Evolutionary conservation across 306 rosid species (phyloP).

Genomic region (Corylus americana): DNA sequence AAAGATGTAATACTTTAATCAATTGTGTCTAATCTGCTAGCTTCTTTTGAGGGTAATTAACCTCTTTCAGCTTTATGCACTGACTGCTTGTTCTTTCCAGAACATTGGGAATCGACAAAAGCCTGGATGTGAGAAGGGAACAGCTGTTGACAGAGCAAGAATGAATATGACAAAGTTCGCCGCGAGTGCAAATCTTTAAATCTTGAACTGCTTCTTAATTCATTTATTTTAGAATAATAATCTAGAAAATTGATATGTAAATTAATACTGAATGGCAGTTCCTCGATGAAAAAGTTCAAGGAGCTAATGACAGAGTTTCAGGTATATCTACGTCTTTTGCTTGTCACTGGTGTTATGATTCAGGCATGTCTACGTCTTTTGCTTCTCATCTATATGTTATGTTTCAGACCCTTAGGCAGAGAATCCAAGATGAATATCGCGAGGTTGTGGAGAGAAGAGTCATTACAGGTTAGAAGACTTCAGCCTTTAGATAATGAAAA

Average conservation of each 20-base stretch:
- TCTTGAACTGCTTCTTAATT: constrained; percentile 10
- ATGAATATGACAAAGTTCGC: constrained; percentile 90
- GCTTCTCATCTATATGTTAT: constrained; percentile 27
- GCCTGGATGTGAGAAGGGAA: constrained; percentile 95
- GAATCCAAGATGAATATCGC: constrained; percentile 97
- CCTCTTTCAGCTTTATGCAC: constrained; percentile 5
- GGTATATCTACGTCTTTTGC: constrained; percentile 40
- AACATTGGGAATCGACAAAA: constrained; percentile 75
- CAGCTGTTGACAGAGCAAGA: constrained; percentile 88
- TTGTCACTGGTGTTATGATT: constrained; percentile 30
- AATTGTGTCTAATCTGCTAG: constrained; percentile 17
- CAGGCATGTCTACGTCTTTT: constrained; percentile 51
- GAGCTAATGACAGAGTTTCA: constrained; percentile 92
- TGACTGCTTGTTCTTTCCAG: constrained; percentile 49
- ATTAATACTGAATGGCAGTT: constrained; percentile 50
- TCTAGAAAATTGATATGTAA: constrained; percentile 24
- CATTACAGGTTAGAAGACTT: constrained; percentile 75
- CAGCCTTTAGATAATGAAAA: constrained; percentile 19
- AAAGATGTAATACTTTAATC: constrained; percentile 63
- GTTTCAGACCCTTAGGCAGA: constrained; percentile 82
- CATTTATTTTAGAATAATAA: constrained; percentile 1
- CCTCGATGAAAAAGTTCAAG: constrained; percentile 79
- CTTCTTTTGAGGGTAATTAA: constrained; percentile 11
- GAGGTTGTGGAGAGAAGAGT: constrained; percentile 99
- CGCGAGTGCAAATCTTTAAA: constrained; percentile 20